A percentile compares a stretch with the other conserved stretches of the same genome.
Conservation (phyloP, 1,284 basidiomycete genomes). For the Mycocalia duriaeana region DNA sequence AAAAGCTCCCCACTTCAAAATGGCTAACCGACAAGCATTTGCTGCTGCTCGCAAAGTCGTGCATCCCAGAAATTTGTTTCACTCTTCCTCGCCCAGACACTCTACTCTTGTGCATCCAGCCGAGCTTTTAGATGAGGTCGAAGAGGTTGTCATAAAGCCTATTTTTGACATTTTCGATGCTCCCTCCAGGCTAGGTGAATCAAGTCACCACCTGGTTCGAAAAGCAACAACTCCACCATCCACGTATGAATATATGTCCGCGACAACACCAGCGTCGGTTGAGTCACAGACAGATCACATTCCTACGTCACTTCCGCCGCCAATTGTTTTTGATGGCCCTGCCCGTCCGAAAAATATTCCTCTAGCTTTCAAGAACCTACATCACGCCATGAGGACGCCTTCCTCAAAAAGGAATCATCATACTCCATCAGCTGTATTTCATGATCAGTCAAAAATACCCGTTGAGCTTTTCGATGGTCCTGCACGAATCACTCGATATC, state of each 20-base stretch:
- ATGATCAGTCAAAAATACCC: constrained; percentile 17
- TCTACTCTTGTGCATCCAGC: constrained; percentile 15
- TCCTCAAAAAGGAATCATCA: constrained; percentile 10
- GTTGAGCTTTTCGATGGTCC: constrained; percentile 40
- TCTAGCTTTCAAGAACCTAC: constrained; percentile 16
- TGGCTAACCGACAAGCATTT: constrained; percentile 5
- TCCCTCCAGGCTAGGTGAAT: constrained; percentile 28
- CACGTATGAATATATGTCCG: background rate
- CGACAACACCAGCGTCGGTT: constrained; percentile 1
- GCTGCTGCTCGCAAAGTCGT: background rate
- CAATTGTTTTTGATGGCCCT: constrained; percentile 41
- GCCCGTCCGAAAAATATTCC: constrained; percentile 31
- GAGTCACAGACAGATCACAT: constrained; percentile 17
- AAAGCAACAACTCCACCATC: constrained; percentile 7
- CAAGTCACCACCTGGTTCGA: constrained; percentile 17
- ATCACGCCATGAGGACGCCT: constrained; percentile 10
- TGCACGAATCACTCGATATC: constrained; percentile 27
- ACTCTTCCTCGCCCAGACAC: constrained; percentile 18
- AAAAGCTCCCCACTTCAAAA: background rate
- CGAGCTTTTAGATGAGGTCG: constrained; percentile 10
- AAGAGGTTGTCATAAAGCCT: constrained; percentile 21
- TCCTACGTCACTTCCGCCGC: constrained; percentile 30
- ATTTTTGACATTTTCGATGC: constrained; percentile 41
- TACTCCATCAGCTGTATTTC: constrained; percentile 12
- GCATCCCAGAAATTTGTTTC: constrained; percentile 13